Percentiles rank a stretch among this genome's conserved stretches.
phyloP scores from a whole-genome alignment of 1,139 yeast genomes.

The Geotrichum carabidarum region DNA sequence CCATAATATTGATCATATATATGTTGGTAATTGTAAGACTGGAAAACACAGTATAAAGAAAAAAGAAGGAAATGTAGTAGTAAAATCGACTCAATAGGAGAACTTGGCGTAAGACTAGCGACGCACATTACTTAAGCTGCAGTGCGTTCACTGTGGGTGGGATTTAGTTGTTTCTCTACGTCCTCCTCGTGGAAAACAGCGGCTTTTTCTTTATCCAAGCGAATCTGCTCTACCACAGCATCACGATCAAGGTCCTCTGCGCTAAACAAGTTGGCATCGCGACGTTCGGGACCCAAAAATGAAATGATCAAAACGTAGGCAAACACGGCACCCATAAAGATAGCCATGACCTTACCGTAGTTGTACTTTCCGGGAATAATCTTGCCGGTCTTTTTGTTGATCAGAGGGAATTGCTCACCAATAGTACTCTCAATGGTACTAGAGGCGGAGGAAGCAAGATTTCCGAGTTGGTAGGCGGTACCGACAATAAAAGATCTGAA shows the following conservation, averaged over 20 bases:
- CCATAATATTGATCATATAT: no score
- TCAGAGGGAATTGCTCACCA: conserved; percentile 60
- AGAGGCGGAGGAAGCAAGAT: conserved; percentile 75
- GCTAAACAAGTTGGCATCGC: conserved; percentile 35
- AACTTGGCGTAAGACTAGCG: no score
- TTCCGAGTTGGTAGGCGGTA: conserved; percentile 76
- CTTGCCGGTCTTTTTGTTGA: conserved; percentile 27
- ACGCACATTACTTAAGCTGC: no score
- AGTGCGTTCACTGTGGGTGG: neutral
- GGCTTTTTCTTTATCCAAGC: conserved; percentile 10
- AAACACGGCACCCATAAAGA: conserved; percentile 74
- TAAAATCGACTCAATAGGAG: no score
- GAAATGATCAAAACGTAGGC: conserved; percentile 55
- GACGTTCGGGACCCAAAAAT: conserved; percentile 71
- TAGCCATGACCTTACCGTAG: conserved; percentile 71
- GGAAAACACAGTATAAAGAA: no score
- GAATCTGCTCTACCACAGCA: neutral
- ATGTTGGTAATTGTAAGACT: no score
- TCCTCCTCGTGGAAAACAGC: conserved; percentile 9
- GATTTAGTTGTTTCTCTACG: neutral
- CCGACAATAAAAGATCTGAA: conserved; percentile 72
- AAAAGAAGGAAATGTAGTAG: neutral
- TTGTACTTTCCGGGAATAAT: conserved; percentile 38
- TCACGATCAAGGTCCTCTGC: conserved; percentile 4
- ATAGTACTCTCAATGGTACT: conserved; percentile 76